Percentiles rank a stretch among this genome's conserved stretches.
Conservation (phyloP, 768 basidiomycete genomes). For the Scleroderma bovista region DNA sequence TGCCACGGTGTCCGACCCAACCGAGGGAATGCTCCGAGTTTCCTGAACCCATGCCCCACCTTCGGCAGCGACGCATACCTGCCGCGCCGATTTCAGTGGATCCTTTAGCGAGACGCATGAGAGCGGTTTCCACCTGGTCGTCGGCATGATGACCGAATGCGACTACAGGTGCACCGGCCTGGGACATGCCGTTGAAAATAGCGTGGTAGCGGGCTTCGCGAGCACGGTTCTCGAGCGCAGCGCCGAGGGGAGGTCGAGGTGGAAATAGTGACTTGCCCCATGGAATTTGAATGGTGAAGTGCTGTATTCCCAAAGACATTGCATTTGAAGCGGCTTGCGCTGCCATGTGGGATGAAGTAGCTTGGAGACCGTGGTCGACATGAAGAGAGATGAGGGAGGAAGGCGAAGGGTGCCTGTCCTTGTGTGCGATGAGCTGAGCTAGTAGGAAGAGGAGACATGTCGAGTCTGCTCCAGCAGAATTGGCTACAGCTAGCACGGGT, state of each 20-base stretch:
- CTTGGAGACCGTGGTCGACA: conserved; percentile 68
- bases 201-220: conserved; percentile 54
- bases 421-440: conserved; percentile 33
- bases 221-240: conserved; percentile 49
- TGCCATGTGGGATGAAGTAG: conserved; percentile 52
- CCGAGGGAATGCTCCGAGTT: conserved; percentile 27
- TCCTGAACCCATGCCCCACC: conserved; percentile 73
- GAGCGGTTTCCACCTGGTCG: conserved; percentile 77
- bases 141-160: conserved; percentile 77
- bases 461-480: conserved; percentile 82
- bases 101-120: conserved; percentile 62
- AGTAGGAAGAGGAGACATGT: conserved; percentile 72
- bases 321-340: conserved; percentile 41
- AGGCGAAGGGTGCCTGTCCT: conserved; percentile 13
- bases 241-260: conserved; percentile 32
- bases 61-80: conserved; percentile 61
- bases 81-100: conserved; percentile 52
- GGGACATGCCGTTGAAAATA: conserved; percentile 44
- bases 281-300: conserved; percentile 42
- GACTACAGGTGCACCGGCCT: conserved; percentile 34
- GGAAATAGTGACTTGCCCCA: conserved; percentile 59
- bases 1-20: conserved; percentile 48
- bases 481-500: conserved; percentile 53
- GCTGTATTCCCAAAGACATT: conserved; percentile 36
- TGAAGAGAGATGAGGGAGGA: conserved; percentile 48